phyloP scores from a whole-genome alignment of 371 early-diverging fungal species.

The Rhizopus delemar region DNA sequence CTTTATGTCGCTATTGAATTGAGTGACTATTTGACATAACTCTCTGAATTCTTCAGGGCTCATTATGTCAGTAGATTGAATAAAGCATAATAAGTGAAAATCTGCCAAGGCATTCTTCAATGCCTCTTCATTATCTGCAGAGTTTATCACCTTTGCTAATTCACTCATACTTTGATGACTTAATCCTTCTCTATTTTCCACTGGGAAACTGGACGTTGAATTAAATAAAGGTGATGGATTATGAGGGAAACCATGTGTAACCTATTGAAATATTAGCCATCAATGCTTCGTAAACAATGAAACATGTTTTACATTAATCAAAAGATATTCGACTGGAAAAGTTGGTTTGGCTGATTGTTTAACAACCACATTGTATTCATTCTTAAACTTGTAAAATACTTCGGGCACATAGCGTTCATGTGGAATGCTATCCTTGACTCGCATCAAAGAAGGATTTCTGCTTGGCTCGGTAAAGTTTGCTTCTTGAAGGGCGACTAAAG shows the following conservation, averaged over 20 bases:
- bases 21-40: slow-evolving; percentile 55
- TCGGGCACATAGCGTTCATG: slow-evolving; percentile 91
- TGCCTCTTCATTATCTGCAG: slow-evolving; percentile 31
- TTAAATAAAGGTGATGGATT: slow-evolving; percentile 77
- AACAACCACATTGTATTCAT: slow-evolving; percentile 89
- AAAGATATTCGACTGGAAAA: slow-evolving; percentile 94
- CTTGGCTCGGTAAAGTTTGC: slow-evolving; percentile 93
- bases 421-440: slow-evolving; percentile 77
- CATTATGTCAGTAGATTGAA: slow-evolving; percentile 56
- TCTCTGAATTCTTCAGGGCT: slow-evolving; percentile 57
- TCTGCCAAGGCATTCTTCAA: slow-evolving; percentile 64
- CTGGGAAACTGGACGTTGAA: slow-evolving; percentile 50
- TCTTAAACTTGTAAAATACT: slow-evolving; percentile 92
- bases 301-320: slow-evolving; percentile 78
- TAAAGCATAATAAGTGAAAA: slow-evolving; percentile 81
- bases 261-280: slow-evolving; percentile 45
- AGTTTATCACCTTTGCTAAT: slow-evolving; percentile 58
- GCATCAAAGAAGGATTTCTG: slow-evolving; percentile 83
- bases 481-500: slow-evolving; percentile 86
- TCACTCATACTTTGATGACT: slow-evolving; percentile 34
- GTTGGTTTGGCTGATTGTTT: slow-evolving; percentile 87
- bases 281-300: not conserved
- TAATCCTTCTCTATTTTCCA: slow-evolving; percentile 68
- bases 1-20: slow-evolving; percentile 44
- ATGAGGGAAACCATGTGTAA: slow-evolving; percentile 94